phyloP scores from a whole-genome alignment of 306 rosid species.

The Cucurbita argyrosperma region DNA sequence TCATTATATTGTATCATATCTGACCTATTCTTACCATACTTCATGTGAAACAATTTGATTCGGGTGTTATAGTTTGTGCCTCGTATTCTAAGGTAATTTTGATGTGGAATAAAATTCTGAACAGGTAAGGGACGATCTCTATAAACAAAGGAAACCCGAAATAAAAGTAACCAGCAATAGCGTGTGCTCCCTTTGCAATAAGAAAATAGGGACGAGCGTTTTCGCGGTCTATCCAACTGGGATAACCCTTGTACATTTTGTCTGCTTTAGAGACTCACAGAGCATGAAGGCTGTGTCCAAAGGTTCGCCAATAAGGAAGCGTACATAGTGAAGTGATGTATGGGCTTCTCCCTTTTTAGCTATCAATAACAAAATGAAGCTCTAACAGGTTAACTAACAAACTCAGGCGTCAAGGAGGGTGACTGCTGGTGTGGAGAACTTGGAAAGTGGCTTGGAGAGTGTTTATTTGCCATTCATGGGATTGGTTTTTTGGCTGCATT shows the following conservation, averaged over 20 bases:
- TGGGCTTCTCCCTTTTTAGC: neutral
- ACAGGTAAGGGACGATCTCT: slow-evolving; percentile 87
- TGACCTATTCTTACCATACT: neutral
- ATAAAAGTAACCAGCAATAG: slow-evolving; percentile 78
- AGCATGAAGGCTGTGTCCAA: slow-evolving; percentile 73
- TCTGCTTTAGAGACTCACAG: slow-evolving; percentile 88
- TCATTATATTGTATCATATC: neutral
- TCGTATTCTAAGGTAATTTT: neutral
- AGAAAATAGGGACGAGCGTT: slow-evolving; percentile 89
- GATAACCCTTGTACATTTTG: slow-evolving; percentile 82
- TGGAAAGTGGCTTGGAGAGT: neutral
- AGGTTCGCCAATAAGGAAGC: slow-evolving; percentile 47
- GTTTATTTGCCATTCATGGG: neutral
- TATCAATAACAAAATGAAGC: neutral
- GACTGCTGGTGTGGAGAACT: neutral
- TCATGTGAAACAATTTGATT: neutral
- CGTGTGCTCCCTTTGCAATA: slow-evolving; percentile 85
- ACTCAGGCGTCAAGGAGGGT: neutral
- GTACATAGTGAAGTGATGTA: slow-evolving; percentile 6
- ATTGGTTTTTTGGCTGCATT: slow-evolving; percentile 2
- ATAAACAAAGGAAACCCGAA: slow-evolving; percentile 53
- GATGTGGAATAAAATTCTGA: neutral
- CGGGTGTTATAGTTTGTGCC: neutral
- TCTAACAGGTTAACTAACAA: neutral
- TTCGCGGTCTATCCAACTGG: slow-evolving; percentile 91